phyloP scores from a whole-genome alignment of 352 stramenopile genomes.

The Plasmopara halstedii region DNA sequence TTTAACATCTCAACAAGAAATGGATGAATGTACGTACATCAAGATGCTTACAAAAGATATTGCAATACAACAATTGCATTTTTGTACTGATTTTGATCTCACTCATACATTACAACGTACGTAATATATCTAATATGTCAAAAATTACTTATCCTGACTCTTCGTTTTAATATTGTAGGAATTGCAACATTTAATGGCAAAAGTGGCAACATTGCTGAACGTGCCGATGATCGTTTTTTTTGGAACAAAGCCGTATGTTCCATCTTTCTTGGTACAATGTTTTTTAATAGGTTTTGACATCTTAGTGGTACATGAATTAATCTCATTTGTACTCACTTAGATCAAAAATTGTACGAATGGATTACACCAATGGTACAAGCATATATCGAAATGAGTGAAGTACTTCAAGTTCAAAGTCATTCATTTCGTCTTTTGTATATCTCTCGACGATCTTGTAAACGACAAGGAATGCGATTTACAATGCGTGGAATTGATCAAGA shows the following conservation, averaged over 20 bases:
- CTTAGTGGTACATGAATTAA: background rate
- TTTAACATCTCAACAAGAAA: constrained; percentile 40
- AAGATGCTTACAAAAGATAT: constrained; percentile 55
- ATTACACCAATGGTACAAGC: constrained; percentile 74
- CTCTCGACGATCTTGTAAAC: constrained; percentile 61
- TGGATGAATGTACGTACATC: constrained; percentile 56
- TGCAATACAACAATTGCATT: constrained; percentile 59
- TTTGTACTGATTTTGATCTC: constrained; percentile 66
- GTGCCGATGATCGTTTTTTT: constrained; percentile 88
- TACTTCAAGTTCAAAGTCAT: constrained; percentile 36
- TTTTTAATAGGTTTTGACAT: background rate
- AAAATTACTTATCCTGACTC: background rate
- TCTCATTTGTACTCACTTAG: too few species aligned
- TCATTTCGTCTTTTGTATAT: constrained; percentile 72
- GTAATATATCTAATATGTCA: too few species aligned
- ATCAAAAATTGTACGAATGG: constrained; percentile 74
- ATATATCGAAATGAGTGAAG: constrained; percentile 46
- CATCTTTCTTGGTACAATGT: constrained; percentile 39
- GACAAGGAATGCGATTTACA: constrained; percentile 89
- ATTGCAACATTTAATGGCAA: constrained; percentile 47
- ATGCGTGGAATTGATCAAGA: constrained; percentile 87
- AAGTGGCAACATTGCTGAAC: constrained; percentile 44
- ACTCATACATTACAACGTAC: constrained; percentile 74
- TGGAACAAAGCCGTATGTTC: constrained; percentile 85
- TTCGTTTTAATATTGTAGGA: constrained; percentile 17